Evolutionary conservation across 2,329 filamentous ascomycete species (phyloP), one percentile per base, ranked within the genome.

Genomic region (Fusarium sp.): DNA sequence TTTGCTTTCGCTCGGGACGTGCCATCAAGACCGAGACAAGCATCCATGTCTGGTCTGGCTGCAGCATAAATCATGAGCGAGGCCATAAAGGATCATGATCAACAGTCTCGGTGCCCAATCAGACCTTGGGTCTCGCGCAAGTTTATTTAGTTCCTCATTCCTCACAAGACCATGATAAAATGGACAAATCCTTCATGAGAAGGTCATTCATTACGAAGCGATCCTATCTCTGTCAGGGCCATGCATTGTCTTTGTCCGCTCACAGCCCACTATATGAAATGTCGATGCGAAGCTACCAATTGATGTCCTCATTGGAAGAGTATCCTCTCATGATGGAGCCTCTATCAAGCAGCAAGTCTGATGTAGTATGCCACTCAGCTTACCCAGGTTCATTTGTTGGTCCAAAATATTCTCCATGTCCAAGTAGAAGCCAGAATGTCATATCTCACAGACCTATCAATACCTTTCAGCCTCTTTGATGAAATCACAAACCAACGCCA

Each of bases 1-100:
- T 68, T 65, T 67, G 55, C 55, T 58, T 52, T 19, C 30, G 38
- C 46, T 56, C 62, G 62, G 65, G 55, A 47, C 17, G 56, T 53
- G 38, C 47, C 34, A 62, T 51, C 60, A 61, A 55, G 60, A 36
- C 47, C 61, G 39, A 57, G 46, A 64, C 65, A 38, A 55, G 55
- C 46, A 43, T 56, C 49, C 42, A 50, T 40, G 60, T 50, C 40
- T 51, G 62, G 42, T 51, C 47, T 44, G 21, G 59, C 42, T 55
- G 44, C 26, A 47, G n/a, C 49, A n/a, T 9, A 20, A 21, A 14
- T 68, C 9, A 17, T n/a, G 4, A 36, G 7, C 17, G 50, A 60
- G 53, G 54, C 54, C 49, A 56, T 49, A 61, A 46, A 52, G 23
- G 34, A 36, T 40, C 58, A 58, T 51, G 58, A 63, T 68, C 65